phyloP scores from a whole-genome alignment of 768 basidiomycete species.

The Boletus rubropictus region DNA sequence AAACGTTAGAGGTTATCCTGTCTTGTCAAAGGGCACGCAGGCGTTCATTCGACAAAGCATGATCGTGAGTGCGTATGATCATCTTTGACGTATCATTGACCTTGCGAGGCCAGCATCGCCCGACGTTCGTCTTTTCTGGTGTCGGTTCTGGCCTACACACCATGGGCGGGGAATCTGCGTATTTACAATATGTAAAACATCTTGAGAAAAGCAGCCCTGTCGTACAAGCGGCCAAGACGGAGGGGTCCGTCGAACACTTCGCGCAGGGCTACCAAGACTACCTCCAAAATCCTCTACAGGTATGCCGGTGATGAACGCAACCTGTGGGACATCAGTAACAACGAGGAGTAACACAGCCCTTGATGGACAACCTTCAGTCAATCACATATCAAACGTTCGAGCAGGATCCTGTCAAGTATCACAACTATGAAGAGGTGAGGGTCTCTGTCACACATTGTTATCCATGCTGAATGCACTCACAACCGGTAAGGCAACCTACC shows the following conservation, averaged over 20 bases:
- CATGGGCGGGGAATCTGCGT: constrained; percentile 79
- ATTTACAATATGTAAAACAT: constrained; percentile 83
- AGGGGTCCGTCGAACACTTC: constrained; percentile 82
- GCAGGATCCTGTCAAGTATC: constrained; percentile 94
- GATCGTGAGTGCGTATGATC: constrained; percentile 52
- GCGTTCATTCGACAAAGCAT: constrained; percentile 85
- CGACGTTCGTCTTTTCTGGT: constrained; percentile 76
- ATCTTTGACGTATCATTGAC: constrained; percentile 15
- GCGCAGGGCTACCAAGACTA: constrained; percentile 93
- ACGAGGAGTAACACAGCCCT: constrained; percentile 47
- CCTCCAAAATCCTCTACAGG: constrained; percentile 91
- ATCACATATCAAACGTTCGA: constrained; percentile 97
- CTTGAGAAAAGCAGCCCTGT: constrained; percentile 72
- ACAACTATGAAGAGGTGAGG: constrained; percentile 85
- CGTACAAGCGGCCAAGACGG: constrained; percentile 55
- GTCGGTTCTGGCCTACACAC: constrained; percentile 60
- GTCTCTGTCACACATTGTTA: constrained; percentile 7
- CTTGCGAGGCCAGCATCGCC: constrained; percentile 58
- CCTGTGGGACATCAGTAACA: constrained; percentile 5
- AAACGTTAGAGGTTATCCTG: constrained; percentile 94
- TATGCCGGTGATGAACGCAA: constrained; percentile 26
- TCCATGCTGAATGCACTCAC: constrained; percentile 7
- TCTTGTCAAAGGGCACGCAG: constrained; percentile 90
- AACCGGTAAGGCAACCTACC: constrained; percentile 61
- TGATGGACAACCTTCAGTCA: constrained; percentile 97